A percentile compares a stretch with the other conserved stretches of the same genome.
phyloP scores from a whole-genome alignment of 2,329 filamentous ascomycete species.

The Ramularia collo-cygni region DNA sequence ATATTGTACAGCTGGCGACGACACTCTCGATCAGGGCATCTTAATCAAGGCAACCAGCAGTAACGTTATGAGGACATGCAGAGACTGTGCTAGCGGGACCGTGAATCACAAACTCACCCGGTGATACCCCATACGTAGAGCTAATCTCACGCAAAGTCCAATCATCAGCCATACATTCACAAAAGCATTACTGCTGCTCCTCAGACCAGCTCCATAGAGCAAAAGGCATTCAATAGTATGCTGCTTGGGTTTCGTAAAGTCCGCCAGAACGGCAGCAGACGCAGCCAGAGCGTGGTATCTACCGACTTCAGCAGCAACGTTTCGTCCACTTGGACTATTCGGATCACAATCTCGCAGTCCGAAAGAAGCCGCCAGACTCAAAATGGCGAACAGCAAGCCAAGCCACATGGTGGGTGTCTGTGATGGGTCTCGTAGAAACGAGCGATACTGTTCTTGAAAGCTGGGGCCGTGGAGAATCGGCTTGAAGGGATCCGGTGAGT shows the following conservation, averaged over 20 bases:
- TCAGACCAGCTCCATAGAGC: conserved; percentile 28
- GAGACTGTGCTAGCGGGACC: too few species aligned
- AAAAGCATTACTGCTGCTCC: conserved; percentile 25
- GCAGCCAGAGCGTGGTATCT: conserved; percentile 25
- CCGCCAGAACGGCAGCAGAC: conserved; percentile 28
- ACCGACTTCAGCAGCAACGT: conserved; percentile 19
- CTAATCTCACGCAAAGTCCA: conserved; percentile 34
- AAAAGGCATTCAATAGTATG: conserved; percentile 38
- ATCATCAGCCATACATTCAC: conserved; percentile 38
- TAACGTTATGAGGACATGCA: too few species aligned
- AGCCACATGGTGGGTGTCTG: conserved; percentile 39
- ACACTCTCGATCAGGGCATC: too few species aligned
- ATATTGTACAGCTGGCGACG: too few species aligned
- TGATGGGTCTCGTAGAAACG: conserved; percentile 39
- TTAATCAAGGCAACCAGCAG: too few species aligned
- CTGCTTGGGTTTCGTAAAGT: conserved; percentile 40
- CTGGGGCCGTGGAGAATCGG: conserved; percentile 56
- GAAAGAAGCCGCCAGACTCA: conserved; percentile 35
- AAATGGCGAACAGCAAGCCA: conserved; percentile 42
- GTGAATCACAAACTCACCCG: too few species aligned
- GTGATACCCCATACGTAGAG: conserved; percentile 41
- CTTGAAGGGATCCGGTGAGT: conserved; percentile 29
- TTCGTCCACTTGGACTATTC: conserved; percentile 11
- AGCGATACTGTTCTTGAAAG: conserved; percentile 37
- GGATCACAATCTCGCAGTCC: conserved; percentile 23